These are phyloP conservation scores for Uronychia binucleata DNA, from an alignment of 73 alveolate species.

Conservation along the genomic window DNA sequence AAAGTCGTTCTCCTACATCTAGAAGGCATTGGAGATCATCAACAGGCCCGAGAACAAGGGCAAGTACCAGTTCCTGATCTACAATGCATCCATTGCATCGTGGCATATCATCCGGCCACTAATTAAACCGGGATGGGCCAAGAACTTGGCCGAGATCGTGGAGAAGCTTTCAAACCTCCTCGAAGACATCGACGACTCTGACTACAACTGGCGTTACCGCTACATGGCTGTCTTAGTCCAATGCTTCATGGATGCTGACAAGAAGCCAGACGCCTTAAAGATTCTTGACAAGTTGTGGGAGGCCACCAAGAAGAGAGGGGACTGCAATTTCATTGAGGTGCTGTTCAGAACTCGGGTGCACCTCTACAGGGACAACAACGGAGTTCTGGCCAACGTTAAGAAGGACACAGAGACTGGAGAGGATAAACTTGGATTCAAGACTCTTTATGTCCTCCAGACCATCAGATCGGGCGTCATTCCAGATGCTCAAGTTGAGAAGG, in stretches of 20 bases:
- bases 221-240: constrained; percentile 86
- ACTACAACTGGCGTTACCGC: constrained; percentile 94
- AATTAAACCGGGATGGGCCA: constrained; percentile 90
- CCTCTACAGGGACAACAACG: constrained; percentile 96
- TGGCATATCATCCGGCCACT: constrained; percentile 89
- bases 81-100: constrained; percentile 94
- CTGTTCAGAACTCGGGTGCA: constrained; percentile 95
- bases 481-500: constrained; percentile 97
- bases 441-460: constrained; percentile 85
- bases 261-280: constrained; percentile 96
- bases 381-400: constrained; percentile 89
- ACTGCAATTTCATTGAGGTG: constrained; percentile 93
- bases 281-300: constrained; percentile 97
- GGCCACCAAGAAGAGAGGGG: constrained; percentile 94
- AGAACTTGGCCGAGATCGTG: constrained; percentile 86
- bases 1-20: constrained; percentile 82
- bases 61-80: constrained; percentile 90
- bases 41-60: constrained; percentile 96
- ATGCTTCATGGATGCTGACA: constrained; percentile 94
- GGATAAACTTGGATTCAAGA: constrained; percentile 86
- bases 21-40: constrained; percentile 92
- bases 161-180: constrained; percentile 93
- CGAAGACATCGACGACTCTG: constrained; percentile 98
- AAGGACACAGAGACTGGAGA: constrained; percentile 96
- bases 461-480: constrained; percentile 95